Percentiles rank a stretch among this genome's conserved stretches.
Evolutionary conservation across 164 flowering plant genomes (phyloP).

Genomic region (Annona squamosa): DNA sequence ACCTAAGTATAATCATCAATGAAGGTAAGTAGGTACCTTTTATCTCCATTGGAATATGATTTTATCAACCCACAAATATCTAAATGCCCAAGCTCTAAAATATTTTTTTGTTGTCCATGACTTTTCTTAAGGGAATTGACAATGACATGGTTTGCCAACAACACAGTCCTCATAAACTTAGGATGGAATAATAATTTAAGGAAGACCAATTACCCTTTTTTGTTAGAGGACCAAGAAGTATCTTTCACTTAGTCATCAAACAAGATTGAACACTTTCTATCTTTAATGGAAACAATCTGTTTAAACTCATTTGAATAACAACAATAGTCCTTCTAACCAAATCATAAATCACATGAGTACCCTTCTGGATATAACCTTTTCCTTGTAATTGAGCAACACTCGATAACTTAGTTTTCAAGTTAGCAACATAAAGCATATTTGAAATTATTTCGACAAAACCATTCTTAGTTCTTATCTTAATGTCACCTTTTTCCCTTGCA

Average conservation of each 20-base stretch:
- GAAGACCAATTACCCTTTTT: conserved; percentile 3
- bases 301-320: conserved; percentile 18
- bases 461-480: conserved; percentile 19
- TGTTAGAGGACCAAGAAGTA: conserved; percentile 5
- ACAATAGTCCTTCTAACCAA: conserved; percentile 9
- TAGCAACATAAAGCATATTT: conserved; percentile 12
- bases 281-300: conserved; percentile 17
- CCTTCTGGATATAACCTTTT: background rate
- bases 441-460: conserved; percentile 15
- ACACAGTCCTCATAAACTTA: conserved; percentile 2
- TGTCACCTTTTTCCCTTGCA: conserved; percentile 21
- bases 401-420: conserved; percentile 8
- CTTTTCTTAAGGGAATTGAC: too few relatives aligned
- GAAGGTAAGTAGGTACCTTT: too few relatives aligned
- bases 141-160: too few relatives aligned
- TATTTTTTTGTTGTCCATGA: too few relatives aligned
- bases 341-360: conserved; percentile 12
- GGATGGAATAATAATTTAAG: background rate
- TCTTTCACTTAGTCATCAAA: conserved; percentile 2
- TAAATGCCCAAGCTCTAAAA: too few relatives aligned
- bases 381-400: too few relatives aligned
- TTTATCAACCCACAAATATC: too few relatives aligned
- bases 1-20: too few relatives aligned
- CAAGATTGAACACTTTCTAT: conserved; percentile 11
- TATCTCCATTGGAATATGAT: too few relatives aligned